Conservation (phyloP, 768 basidiomycete genomes). For the Suillus weaverae region DNA sequence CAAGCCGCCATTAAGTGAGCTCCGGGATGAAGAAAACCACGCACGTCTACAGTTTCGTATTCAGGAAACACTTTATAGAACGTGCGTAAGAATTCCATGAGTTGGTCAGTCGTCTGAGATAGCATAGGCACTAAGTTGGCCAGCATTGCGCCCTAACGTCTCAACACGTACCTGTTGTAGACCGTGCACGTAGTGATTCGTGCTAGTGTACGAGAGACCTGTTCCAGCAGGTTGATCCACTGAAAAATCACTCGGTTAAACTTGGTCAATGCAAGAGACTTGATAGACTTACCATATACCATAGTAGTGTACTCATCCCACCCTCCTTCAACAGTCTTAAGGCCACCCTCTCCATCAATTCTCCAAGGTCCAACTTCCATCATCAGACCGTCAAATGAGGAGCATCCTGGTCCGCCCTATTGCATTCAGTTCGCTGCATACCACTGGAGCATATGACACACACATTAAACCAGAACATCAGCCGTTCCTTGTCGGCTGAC, state of each 20-base stretch:
- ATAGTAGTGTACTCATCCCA: conserved; percentile 98
- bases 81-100: conserved; percentile 82
- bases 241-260: conserved; percentile 30
- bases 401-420: conserved; percentile 96
- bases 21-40: conserved; percentile 30
- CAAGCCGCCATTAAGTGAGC: conserved; percentile 11
- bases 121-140: neutral
- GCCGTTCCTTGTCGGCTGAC: conserved; percentile 83
- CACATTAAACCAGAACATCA: conserved; percentile 98
- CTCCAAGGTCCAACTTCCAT: conserved; percentile 98
- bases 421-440: neutral
- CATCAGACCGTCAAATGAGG: conserved; percentile 95
- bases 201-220: conserved; percentile 87
- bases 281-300: conserved; percentile 72
- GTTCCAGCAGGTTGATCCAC: conserved; percentile 99
- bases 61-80: conserved; percentile 94
- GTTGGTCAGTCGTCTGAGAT: conserved; percentile 67
- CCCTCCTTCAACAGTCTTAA: conserved; percentile 78
- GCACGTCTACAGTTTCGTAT: conserved; percentile 74
- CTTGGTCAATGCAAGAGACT: neutral
- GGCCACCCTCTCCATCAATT: conserved; percentile 68
- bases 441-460: conserved; percentile 22
- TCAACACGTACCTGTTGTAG: conserved; percentile 55
- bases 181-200: conserved; percentile 81
- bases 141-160: neutral